phyloP scores from a whole-genome alignment of 805 yeast species.

The Saccharomycopsis schoenii region DNA sequence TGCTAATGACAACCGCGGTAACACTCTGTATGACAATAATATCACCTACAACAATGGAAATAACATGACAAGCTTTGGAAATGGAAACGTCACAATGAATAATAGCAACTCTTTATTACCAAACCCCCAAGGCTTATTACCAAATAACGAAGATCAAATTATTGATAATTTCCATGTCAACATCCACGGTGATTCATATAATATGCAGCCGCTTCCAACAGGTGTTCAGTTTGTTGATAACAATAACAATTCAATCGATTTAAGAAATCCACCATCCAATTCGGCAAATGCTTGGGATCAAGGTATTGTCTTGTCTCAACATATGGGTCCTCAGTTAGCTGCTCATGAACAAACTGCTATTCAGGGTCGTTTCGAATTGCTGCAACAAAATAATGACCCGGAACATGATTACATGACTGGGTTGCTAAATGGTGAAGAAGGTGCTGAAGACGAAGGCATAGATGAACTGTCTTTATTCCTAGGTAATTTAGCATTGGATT shows the following conservation, averaged over 20 bases:
- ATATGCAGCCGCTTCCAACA: conserved; percentile 6
- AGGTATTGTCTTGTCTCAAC: conserved; percentile 15
- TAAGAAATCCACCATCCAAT: conserved; percentile 3
- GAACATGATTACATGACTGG: neutral
- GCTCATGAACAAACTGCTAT: conserved; percentile 9
- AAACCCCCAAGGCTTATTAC: neutral
- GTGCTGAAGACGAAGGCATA: conserved; percentile 9
- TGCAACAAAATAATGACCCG: neutral
- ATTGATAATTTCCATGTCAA: neutral
- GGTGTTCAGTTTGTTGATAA: conserved; percentile 11
- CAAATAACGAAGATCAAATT: neutral
- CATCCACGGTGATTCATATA: conserved; percentile 15
- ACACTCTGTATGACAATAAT: neutral
- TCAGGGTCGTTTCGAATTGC: conserved; percentile 11
- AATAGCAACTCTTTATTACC: neutral
- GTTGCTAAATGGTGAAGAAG: conserved; percentile 1
- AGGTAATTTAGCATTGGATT: conserved; percentile 81
- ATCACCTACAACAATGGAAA: neutral
- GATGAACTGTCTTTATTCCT: conserved; percentile 14
- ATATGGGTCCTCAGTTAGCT: conserved; percentile 11
- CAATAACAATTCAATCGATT: conserved; percentile 13
- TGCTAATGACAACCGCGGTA: neutral
- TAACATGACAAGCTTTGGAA: neutral
- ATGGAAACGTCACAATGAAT: neutral
- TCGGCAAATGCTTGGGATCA: conserved; percentile 6